Base-by-base conservation (phyloP, 306 rosid genomes). In the Acacia acuminata region DNA sequence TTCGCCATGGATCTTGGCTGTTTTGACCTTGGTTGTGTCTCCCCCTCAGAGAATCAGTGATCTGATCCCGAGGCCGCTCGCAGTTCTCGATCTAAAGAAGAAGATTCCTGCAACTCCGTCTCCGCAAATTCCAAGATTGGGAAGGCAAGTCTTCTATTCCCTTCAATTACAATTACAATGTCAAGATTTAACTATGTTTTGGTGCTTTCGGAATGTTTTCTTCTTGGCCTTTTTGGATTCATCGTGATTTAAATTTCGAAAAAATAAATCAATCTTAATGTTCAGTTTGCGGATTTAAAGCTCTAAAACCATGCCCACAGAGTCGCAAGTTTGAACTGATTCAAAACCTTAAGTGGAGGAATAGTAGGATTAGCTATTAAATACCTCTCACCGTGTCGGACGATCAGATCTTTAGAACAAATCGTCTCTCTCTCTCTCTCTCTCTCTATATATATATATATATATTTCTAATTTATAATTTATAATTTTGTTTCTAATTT, bases 1-100 rank as follows among this genome's bases (percentile, higher is more conserved):
- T 75, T 71, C 14, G 77, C 67, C 8, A 92, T 93, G 98, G 97
- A 93, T 79, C 87, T 88, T 34, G 89, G 86, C 44, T 87, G 87
- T 80, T 85, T 87, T 73, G 91, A 90, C 80, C 81, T 87, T 65
- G 85, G 87, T 11, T 85, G 88, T 77, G 55, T 77, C 71, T 73
- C 93, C 14, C 77, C 82, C 47, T 73, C 88, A 5, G 84, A 87
- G 78, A 82, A 80, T 75, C 84, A 30, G 36, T 43, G 73, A 79
- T n/a, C 66, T 3, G 81, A 78, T 53, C 4, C 85, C 30, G 63
- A 27, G n/a, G 43, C 45, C 38, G 51, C 25, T 83, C 19, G 75
- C 71, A 82, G 17, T 17, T 88, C 90, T 15, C 84, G 83, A 25
- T 76, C 72, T n/a, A n/a, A n/a, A n/a, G n/a, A n/a, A n/a, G n/a